phyloP scores from a whole-genome alignment of 345 rosid species.

The Citrus hindsii region DNA sequence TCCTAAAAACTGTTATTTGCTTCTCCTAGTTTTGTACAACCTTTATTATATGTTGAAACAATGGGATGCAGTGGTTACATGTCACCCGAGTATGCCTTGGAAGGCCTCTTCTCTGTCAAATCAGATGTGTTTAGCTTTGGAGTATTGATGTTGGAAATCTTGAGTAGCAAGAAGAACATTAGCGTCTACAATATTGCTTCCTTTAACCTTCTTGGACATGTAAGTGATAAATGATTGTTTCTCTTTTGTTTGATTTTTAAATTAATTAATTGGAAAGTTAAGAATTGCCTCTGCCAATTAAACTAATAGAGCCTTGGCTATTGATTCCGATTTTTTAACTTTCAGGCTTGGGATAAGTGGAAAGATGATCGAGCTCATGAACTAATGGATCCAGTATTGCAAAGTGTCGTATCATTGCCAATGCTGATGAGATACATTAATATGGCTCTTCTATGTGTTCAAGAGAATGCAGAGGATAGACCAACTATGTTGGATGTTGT shows the following conservation, averaged over 20 bases:
- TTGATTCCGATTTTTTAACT: too few species aligned
- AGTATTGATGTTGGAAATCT: conserved; percentile 31
- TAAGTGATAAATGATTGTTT: not conserved
- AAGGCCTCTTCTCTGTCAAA: conserved; percentile 1
- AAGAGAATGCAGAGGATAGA: too few species aligned
- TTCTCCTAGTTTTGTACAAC: too few species aligned
- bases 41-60: not conserved
- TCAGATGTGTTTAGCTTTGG: conserved; percentile 11
- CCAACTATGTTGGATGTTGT: too few species aligned
- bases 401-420: too few species aligned
- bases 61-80: conserved; percentile 34
- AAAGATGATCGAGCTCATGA: too few species aligned
- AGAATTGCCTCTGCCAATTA: not conserved
- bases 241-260: not conserved
- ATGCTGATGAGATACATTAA: too few species aligned
- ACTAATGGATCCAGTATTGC: too few species aligned
- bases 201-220: conserved; percentile 23
- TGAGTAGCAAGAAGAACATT: conserved; percentile 42
- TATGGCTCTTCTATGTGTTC: too few species aligned
- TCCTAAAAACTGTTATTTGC: not conserved
- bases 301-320: not conserved
- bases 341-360: too few species aligned
- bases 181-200: conserved; percentile 32
- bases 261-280: not conserved
- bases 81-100: conserved; percentile 28